Base-by-base conservation (phyloP, 2,329 filamentous ascomycete genomes). In the Purpureocillium takamizusanense region DNA sequence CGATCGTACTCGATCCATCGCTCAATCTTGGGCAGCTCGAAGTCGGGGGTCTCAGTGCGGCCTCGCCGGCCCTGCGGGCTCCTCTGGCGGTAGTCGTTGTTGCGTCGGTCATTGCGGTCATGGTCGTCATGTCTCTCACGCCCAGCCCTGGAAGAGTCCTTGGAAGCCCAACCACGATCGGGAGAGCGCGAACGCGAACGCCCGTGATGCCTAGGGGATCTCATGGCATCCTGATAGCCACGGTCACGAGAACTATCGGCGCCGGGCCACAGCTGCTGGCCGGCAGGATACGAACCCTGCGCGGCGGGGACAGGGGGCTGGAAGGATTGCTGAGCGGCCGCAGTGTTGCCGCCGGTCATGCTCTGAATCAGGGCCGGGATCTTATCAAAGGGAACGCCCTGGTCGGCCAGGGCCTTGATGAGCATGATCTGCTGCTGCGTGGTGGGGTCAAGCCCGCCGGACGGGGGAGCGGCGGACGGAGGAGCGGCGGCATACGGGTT, bases 1-100 rank as follows among this genome's bases (percentile, higher is more conserved):
- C 74, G 67, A 60, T 98, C 92, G 62, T 77, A 84, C 35, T 89
- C 83, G 42, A 95, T 70, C 72, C 80, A 86, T 63, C 94, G 95
- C 34, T 61, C 53, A 21, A 52, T 40, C 12, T 54, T 48, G 18
- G 58, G 55, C 31, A 57, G 50, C 31, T 57, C 57, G 33, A 51
- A 58, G 35, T 65, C 56, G 42, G 77, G 76, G 45, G 69, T 74
- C 41, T 79, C 71, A 53, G 83, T 81, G 47, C 74, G 74, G 42
- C 75, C 78, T 51, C 78, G 77, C 46, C 82, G 80, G 40, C 78
- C 76, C 39, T 77, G 71, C 33, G 89, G 88, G 53, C 85, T 94
- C 54, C 92, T 86, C 58, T 95, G 88, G 47, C 90, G 85, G 64
- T 94, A 95, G 30, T 88, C 79, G 39, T 72, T 65, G 42, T 70